A percentile compares a stretch with the other conserved stretches of the same genome.
Conservation (phyloP, 441 rosid genomes). For the Mallotus repandus region DNA sequence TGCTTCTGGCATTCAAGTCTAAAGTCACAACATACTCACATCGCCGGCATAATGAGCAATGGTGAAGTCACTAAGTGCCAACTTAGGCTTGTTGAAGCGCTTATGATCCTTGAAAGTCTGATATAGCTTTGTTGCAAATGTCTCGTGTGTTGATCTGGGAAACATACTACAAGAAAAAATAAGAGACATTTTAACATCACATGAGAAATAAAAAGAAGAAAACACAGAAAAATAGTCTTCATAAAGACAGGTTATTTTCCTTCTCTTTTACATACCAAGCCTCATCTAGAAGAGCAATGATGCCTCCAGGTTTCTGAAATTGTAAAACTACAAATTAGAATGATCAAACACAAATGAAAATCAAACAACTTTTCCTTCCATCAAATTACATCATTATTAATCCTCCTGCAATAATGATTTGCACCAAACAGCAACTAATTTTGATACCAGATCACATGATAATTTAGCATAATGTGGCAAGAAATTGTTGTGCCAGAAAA, state of each 20-base stretch:
- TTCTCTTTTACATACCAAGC: constrained; percentile 70
- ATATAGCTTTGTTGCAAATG: constrained; percentile 92
- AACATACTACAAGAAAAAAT: constrained; percentile 70
- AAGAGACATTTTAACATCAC: constrained; percentile 14
- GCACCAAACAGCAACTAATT: background rate
- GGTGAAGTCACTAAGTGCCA: constrained; percentile 88
- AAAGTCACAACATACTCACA: constrained; percentile 50
- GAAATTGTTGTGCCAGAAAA: constrained; percentile 4
- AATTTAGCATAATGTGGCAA: constrained; percentile 15
- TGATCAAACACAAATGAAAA: constrained; percentile 7
- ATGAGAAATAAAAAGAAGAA: constrained; percentile 1
- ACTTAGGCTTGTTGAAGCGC: constrained; percentile 93
- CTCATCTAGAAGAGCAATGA: constrained; percentile 95
- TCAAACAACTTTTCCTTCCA: constrained; percentile 11
- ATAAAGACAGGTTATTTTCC: background rate
- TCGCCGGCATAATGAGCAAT: constrained; percentile 97
- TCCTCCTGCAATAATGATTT: background rate
- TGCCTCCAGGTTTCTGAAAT: constrained; percentile 98
- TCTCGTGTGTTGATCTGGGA: constrained; percentile 94
- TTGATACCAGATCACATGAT: background rate
- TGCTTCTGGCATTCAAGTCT: constrained; percentile 8
- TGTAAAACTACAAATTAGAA: constrained; percentile 31
- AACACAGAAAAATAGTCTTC: background rate
- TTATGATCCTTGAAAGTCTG: constrained; percentile 90
- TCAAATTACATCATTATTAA: background rate